These are phyloP conservation scores for Ophiostoma quercus DNA, from an alignment of 2,329 filamentous ascomycete genomes.

Conservation along the genomic window DNA sequence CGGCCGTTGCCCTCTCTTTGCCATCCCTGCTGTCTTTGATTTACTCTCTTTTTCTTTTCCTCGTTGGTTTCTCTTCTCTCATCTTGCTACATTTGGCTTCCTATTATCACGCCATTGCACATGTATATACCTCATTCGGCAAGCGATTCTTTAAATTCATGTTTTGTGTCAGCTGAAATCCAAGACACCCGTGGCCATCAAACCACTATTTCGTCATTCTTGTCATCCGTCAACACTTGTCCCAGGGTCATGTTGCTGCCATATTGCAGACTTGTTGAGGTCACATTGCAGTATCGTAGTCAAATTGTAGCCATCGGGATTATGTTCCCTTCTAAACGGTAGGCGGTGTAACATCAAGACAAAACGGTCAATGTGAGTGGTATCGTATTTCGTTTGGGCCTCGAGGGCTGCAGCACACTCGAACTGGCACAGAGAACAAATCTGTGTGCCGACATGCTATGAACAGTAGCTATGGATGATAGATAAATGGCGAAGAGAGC, in stretches of 20 bases:
- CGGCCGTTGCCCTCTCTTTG: background rate
- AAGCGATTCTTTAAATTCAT: background rate
- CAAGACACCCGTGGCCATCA: background rate
- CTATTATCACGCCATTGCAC: background rate
- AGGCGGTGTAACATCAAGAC: background rate
- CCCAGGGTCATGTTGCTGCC: no score
- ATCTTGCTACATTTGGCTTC: background rate
- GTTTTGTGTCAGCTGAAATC: conserved; percentile 11
- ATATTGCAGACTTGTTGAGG: no score
- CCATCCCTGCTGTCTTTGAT: background rate
- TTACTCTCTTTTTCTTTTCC: background rate
- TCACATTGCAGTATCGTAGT: background rate
- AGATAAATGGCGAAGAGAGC: background rate
- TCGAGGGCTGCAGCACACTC: background rate
- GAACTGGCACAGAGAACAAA: background rate
- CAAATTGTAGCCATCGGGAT: background rate
- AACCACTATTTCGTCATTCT: conserved; percentile 5
- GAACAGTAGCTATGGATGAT: background rate
- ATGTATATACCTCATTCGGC: conserved; percentile 10
- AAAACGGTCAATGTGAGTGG: background rate
- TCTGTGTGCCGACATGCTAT: background rate
- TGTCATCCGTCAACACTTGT: background rate
- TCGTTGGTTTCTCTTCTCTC: background rate
- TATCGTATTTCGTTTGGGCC: conserved; percentile 1
- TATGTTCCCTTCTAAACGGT: background rate